These are phyloP conservation scores for Tetrastigma voinierianum DNA, from an alignment of 164 flowering plant species.

Conservation along the genomic window DNA sequence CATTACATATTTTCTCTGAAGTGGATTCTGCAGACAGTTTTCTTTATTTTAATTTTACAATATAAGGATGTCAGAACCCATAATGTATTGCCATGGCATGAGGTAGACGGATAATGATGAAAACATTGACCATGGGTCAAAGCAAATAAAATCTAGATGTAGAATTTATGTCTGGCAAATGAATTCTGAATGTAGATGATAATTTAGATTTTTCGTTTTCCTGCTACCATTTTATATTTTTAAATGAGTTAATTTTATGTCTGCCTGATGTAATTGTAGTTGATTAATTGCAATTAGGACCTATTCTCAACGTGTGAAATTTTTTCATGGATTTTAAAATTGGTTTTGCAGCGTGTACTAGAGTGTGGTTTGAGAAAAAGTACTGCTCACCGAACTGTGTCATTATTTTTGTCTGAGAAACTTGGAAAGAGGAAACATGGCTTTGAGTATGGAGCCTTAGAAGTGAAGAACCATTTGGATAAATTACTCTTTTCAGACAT, in stretches of 20 bases:
- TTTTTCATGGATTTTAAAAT: slow-evolving; percentile 5
- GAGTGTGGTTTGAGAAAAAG: slow-evolving; percentile 59
- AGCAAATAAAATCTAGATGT: no score
- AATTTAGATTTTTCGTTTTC: neutral
- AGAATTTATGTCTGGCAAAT: no score
- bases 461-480: slow-evolving; percentile 74
- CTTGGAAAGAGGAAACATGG: slow-evolving; percentile 61
- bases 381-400: slow-evolving; percentile 39
- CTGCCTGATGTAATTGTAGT: neutral
- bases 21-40: no score
- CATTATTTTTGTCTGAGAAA: slow-evolving; percentile 66
- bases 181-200: no score
- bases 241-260: neutral
- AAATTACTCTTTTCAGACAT: slow-evolving; percentile 58
- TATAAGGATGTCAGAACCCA: no score
- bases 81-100: no score
- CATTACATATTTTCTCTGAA: no score
- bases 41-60: no score
- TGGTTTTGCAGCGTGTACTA: slow-evolving; percentile 55
- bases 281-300: neutral
- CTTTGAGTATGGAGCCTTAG: slow-evolving; percentile 75
- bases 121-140: no score
- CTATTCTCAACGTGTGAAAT: neutral
- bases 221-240: neutral
- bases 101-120: no score